Evolutionary conservation across 805 yeast genomes (phyloP).

Genomic region (Metschnikowia matae): DNA sequence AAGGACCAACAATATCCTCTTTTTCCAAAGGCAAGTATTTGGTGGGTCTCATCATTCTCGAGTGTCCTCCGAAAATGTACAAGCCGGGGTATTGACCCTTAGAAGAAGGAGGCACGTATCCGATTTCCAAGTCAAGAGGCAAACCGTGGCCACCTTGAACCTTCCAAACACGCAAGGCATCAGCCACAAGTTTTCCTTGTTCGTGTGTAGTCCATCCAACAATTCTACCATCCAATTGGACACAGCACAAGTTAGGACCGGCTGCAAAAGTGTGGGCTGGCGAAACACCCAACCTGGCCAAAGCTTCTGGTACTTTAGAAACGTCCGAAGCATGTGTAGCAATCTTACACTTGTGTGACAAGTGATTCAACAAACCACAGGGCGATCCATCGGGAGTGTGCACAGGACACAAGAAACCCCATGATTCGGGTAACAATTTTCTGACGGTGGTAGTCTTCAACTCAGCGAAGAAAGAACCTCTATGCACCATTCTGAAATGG

Average conservation of each 20-base stretch:
- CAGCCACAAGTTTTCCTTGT: slow-evolving; percentile 82
- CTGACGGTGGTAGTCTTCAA: slow-evolving; percentile 96
- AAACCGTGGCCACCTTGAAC: slow-evolving; percentile 74
- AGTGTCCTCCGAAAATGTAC: slow-evolving; percentile 82
- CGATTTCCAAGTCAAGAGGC: slow-evolving; percentile 86
- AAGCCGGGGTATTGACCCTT: slow-evolving; percentile 98
- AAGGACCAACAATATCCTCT: slow-evolving; percentile 90
- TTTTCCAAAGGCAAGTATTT: slow-evolving; percentile 82
- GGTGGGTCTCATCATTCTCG: slow-evolving; percentile 96
- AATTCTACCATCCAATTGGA: slow-evolving; percentile 88
- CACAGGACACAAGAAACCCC: slow-evolving; percentile 99
- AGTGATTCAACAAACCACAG: slow-evolving; percentile 95
- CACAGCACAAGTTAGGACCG: slow-evolving; percentile 85
- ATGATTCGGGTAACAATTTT: slow-evolving; percentile 92
- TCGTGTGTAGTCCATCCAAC: slow-evolving; percentile 93
- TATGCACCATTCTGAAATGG: slow-evolving; percentile 99
- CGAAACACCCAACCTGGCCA: slow-evolving; percentile 72
- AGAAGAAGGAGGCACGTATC: slow-evolving; percentile 92
- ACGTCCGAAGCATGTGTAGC: slow-evolving; percentile 76
- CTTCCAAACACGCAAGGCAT: slow-evolving; percentile 89
- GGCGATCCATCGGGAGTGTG: slow-evolving; percentile 99
- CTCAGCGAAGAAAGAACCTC: slow-evolving; percentile 99
- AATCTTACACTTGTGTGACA: slow-evolving; percentile 90
- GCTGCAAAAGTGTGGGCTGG: slow-evolving; percentile 79
- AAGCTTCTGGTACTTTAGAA: slow-evolving; percentile 59